phyloP scores from a whole-genome alignment of 1,284 basidiomycete genomes.

The Inonotus obliquus region DNA sequence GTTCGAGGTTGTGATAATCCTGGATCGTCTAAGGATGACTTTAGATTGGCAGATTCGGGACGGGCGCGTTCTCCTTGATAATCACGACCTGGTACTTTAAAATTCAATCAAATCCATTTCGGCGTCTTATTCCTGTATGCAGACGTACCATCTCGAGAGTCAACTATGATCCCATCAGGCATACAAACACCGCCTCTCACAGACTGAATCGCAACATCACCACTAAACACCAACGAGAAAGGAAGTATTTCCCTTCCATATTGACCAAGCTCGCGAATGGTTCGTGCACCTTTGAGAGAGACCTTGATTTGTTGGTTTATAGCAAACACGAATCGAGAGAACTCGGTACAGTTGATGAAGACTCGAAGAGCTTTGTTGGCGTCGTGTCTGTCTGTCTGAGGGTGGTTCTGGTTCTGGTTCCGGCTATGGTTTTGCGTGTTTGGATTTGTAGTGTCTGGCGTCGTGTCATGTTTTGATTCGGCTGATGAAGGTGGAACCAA shows the following conservation, averaged over 20 bases:
- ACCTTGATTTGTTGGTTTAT: constrained; percentile 1
- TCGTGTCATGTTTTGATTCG: background rate
- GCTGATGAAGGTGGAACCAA: background rate
- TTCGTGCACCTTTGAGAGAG: background rate
- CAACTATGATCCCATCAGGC: background rate
- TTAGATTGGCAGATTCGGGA: background rate
- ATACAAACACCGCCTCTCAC: background rate
- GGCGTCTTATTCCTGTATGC: no score
- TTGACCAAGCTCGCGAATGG: background rate
- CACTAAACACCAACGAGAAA: background rate
- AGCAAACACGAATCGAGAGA: background rate
- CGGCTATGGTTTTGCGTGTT: background rate
- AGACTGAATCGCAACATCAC: background rate
- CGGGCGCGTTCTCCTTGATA: no score
- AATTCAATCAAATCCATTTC: no score
- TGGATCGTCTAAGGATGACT: background rate
- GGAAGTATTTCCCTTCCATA: background rate
- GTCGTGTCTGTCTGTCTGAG: no score
- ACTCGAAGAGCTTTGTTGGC: background rate
- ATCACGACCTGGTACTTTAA: no score
- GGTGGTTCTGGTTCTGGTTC: no score
- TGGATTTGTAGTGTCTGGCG: background rate
- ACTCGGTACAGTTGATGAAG: background rate
- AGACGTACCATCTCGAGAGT: background rate
- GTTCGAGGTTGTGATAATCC: no score